Percentiles rank a stretch among this genome's conserved stretches.
phyloP scores from a whole-genome alignment of 768 basidiomycete genomes.

The Auriculariales sp. region DNA sequence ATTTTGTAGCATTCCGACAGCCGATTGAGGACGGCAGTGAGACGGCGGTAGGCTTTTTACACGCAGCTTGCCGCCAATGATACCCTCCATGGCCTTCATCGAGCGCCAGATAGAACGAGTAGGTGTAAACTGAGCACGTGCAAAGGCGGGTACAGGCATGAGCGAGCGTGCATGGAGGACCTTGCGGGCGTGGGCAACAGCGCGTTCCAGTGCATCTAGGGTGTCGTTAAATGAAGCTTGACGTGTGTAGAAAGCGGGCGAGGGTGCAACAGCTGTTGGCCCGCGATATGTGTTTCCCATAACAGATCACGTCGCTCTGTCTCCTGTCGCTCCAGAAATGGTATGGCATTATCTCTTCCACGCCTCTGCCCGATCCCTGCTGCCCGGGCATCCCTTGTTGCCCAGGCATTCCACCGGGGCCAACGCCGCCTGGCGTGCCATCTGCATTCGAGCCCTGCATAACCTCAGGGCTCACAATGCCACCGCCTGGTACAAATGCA shows the following conservation, averaged over 20 bases:
- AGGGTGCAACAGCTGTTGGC: constrained; percentile 10
- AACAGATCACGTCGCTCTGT: not conserved
- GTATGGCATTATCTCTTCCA: not conserved
- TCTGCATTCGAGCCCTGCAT: too few species aligned
- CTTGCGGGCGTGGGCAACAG: constrained; percentile 39
- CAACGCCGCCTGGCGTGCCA: not conserved
- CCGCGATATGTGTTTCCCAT: not conserved
- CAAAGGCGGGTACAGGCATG: constrained; percentile 64
- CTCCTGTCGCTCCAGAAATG: not conserved
- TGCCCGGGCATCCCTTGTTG: not conserved
- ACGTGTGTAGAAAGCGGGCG: constrained; percentile 76
- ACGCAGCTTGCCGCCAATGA: constrained; percentile 46
- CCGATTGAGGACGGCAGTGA: constrained; percentile 47
- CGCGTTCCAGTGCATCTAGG: constrained; percentile 47
- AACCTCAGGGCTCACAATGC: too few species aligned
- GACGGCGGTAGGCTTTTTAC: constrained; percentile 55
- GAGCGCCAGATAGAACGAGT: constrained; percentile 57
- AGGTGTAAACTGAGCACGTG: constrained; percentile 40
- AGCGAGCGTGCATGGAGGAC: constrained; percentile 53
- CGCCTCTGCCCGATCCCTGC: not conserved
- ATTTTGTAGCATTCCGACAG: constrained; percentile 49
- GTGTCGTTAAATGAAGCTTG: constrained; percentile 63
- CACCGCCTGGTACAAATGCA: too few species aligned
- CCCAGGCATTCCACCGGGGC: not conserved
- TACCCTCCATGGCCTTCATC: constrained; percentile 38